Base-by-base conservation (phyloP, 2,329 filamentous ascomycete genomes). In the Apiospora hydei region DNA sequence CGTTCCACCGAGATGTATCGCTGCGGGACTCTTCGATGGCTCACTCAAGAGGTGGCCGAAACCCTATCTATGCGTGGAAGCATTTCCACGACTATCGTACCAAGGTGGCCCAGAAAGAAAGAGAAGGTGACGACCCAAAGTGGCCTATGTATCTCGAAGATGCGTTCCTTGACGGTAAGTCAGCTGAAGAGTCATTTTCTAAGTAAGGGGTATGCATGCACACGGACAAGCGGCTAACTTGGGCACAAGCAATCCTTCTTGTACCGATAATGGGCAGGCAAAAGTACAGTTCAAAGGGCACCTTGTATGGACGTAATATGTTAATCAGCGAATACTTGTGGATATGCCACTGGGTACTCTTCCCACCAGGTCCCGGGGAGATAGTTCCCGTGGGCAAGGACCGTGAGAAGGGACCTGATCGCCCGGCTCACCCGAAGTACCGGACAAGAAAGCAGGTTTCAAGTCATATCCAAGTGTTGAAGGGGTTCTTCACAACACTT, bases 381-480 rank as follows among this genome's bases (percentile, higher is more conserved):
- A 69, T 72, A 5, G 81, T 83, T 57, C 85, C 86, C 3, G 84
- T 85, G 73, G 80, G 86, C 72, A 86, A 87, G 79, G 83, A 85
- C 73, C 77, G 80, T 69, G 80, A 81, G 71, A 79, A 78, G 74
- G 77, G 75, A 21, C 76, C 75, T 16, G 68, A 77, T 26, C 74
- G 75, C 41, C 75, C 74, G 64, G 77, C 76, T 7, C 79, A 80
- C 70, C 76, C 75, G 21, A 78, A 78, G 77, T 81, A 80, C 21
- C 83, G 85, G 76, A 79, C 78, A 74, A 78, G 85, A 74, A 93
- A 93, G 80, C 90, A 92, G 77, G 89, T 93, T 6, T 92, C 90
- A 2, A 92, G 90, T 78, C 91, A 93, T 77, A 92, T 93, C 77
- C 91, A 93, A 78, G 91, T 93, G 18, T 83, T 92, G 71, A 92